A percentile compares a stretch with the other conserved stretches of the same genome.
These are phyloP conservation scores for Exophiala alcalophila DNA, from an alignment of 2,329 filamentous ascomycete genomes.

Conservation along the genomic window DNA sequence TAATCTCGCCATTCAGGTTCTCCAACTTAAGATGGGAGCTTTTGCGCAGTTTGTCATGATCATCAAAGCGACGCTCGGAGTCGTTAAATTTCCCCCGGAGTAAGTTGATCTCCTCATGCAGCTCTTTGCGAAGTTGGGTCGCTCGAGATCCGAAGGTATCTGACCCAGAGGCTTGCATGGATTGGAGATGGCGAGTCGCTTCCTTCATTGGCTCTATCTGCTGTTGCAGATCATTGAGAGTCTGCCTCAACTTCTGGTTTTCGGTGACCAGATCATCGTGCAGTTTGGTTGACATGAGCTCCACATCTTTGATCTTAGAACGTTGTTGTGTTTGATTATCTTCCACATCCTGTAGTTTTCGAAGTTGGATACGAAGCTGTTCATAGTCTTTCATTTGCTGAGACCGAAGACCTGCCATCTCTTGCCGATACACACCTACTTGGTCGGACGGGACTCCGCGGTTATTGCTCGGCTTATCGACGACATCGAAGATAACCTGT, in stretches of 20 bases:
- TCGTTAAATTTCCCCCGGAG: background rate
- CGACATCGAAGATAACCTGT: constrained; percentile 4
- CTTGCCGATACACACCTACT: background rate
- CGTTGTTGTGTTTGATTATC: too few species aligned
- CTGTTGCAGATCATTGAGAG: background rate
- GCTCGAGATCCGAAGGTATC: background rate
- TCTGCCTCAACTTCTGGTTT: constrained; percentile 2
- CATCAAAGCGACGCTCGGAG: background rate
- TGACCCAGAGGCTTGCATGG: background rate
- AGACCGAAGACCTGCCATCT: constrained; percentile 1
- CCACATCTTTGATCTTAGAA: too few species aligned
- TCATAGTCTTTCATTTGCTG: constrained; percentile 3
- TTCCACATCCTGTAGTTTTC: background rate
- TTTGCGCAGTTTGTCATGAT: background rate
- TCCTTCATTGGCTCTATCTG: background rate
- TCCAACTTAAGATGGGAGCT: too few species aligned
- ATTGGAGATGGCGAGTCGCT: background rate
- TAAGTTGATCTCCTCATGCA: background rate
- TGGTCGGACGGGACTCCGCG: background rate
- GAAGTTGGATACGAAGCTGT: background rate
- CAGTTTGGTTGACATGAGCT: too few species aligned
- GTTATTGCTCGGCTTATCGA: background rate
- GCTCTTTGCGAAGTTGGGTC: background rate
- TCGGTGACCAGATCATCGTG: too few species aligned
- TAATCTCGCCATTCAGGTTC: too few species aligned